Conservation (phyloP, 768 basidiomycete species). For the Lentinula aciculospora region DNA sequence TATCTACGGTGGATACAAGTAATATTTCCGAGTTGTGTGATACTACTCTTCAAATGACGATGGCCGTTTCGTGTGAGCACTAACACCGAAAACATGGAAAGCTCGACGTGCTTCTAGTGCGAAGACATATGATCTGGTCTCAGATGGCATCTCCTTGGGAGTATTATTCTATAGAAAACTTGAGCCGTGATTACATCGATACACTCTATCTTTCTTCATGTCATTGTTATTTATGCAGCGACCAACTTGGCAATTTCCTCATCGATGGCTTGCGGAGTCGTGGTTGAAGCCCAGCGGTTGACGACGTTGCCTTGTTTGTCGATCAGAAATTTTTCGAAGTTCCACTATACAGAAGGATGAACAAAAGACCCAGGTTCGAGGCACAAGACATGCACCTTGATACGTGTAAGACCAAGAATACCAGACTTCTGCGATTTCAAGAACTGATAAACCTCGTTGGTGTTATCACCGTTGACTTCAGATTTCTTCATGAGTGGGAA, state of each 20-base stretch:
- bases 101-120: too few relatives aligned
- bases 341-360: conserved; percentile 51
- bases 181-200: neutral
- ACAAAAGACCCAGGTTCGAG: neutral
- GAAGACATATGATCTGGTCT: too few relatives aligned
- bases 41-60: too few relatives aligned
- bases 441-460: conserved; percentile 82
- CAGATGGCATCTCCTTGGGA: too few relatives aligned
- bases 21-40: too few relatives aligned
- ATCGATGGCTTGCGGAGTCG: conserved; percentile 61
- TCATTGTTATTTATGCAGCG: neutral
- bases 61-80: too few relatives aligned
- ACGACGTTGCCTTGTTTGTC: conserved; percentile 74
- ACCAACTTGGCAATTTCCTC: conserved; percentile 54
- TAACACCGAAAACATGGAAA: too few relatives aligned
- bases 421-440: conserved; percentile 79
- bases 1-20: too few relatives aligned
- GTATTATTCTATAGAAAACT: neutral
- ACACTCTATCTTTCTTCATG: neutral
- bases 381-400: conserved; percentile 47
- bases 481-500: conserved; percentile 93
- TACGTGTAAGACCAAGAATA: conserved; percentile 60
- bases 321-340: conserved; percentile 87
- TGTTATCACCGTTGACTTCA: conserved; percentile 84
- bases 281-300: conserved; percentile 72